Evolutionary conservation across 257 asterid species (phyloP).

Genomic region (Nicotiana tomentosiformis): DNA sequence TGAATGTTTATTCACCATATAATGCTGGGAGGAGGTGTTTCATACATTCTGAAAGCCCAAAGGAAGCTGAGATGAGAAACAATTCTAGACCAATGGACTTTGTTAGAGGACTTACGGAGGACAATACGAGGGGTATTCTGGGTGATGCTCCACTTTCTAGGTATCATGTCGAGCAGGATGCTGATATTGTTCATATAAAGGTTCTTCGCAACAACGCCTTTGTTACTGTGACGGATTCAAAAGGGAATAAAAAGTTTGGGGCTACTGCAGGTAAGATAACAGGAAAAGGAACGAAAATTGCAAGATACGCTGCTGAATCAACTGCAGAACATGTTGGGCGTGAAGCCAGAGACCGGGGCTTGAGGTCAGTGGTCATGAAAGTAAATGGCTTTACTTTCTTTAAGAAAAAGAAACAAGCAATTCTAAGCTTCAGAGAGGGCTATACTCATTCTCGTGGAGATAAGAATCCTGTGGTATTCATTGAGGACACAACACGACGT

Average conservation of each 20-base stretch:
- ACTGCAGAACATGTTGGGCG: conserved; percentile 89
- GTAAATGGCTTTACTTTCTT: conserved; percentile 68
- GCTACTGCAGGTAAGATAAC: conserved; percentile 65
- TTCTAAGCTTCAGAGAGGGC: conserved; percentile 76
- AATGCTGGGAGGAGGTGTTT: conserved; percentile 26
- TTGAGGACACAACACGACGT: conserved; percentile 81
- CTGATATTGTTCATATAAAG: conserved; percentile 86
- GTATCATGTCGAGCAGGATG: conserved; percentile 50
- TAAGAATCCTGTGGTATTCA: conserved; percentile 56
- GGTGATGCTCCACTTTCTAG: conserved; percentile 13
- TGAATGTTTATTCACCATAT: conserved; percentile 22
- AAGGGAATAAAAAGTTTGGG: conserved; percentile 70
- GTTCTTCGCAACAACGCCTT: conserved; percentile 78
- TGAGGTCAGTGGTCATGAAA: conserved; percentile 76
- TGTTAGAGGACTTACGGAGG: conserved; percentile 19
- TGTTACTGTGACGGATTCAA: conserved; percentile 70
- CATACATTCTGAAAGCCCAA: conserved; percentile 42
- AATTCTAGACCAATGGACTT: conserved; percentile 22
- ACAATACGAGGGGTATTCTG: not conserved
- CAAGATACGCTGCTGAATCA: conserved; percentile 70
- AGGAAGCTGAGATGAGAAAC: conserved; percentile 29
- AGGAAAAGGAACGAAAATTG: conserved; percentile 59
- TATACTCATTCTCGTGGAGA: conserved; percentile 61
- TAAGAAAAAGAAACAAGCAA: conserved; percentile 70
- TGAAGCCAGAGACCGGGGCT: conserved; percentile 51